phyloP scores from a whole-genome alignment of 2,329 filamentous ascomycete genomes.

The Tolypocladium sp. region DNA sequence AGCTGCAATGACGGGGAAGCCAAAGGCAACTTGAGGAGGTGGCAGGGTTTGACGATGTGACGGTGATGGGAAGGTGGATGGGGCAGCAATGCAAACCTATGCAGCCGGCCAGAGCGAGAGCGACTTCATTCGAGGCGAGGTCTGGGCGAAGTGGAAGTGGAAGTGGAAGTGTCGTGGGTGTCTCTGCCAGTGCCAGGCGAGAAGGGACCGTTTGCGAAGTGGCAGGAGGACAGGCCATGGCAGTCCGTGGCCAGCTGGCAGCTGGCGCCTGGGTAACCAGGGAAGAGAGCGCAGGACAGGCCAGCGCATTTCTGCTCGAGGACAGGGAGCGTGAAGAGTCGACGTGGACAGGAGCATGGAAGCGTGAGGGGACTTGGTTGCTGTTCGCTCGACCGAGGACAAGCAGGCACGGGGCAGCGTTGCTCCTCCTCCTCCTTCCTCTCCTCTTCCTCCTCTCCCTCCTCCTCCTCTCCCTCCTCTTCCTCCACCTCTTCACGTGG shows the following conservation, averaged over 20 bases:
- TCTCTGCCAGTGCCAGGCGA: neutral
- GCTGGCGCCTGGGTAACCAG: neutral
- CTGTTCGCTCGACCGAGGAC: neutral
- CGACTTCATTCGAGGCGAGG: neutral
- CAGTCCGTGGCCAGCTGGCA: slow-evolving; percentile 1
- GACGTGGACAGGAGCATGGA: neutral
- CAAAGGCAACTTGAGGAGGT: neutral
- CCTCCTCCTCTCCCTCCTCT: neutral
- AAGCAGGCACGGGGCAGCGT: neutral
- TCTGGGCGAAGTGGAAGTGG: neutral
- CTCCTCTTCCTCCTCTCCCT: too few relatives aligned
- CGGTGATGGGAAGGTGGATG: neutral
- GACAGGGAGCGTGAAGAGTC: neutral
- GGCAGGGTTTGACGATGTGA: neutral
- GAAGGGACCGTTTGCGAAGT: neutral
- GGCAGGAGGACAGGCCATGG: neutral
- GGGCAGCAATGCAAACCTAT: neutral
- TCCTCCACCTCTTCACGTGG: neutral
- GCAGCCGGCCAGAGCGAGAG: neutral
- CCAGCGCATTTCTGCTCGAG: neutral
- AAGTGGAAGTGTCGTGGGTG: neutral
- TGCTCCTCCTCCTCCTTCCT: neutral
- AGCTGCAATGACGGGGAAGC: neutral
- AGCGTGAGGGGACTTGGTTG: neutral
- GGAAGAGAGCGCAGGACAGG: neutral